phyloP scores from a whole-genome alignment of 257 asterid species.

The Solanum peruvianum region DNA sequence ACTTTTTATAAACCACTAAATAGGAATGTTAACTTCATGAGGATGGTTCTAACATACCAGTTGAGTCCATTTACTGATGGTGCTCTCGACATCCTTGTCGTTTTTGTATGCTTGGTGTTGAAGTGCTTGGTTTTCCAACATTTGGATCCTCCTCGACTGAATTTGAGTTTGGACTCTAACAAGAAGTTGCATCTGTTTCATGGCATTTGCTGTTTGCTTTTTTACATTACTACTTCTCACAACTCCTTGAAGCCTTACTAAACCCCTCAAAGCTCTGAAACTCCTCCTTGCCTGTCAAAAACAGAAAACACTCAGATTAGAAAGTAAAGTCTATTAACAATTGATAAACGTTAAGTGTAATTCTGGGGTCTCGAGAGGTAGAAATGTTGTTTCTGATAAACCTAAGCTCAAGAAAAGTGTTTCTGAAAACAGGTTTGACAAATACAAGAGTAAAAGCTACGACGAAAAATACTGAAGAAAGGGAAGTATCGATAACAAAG shows the following conservation, averaged over 20 bases:
- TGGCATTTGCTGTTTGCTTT: conserved; percentile 70
- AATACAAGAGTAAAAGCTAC: background rate
- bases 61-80: conserved; percentile 60
- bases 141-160: conserved; percentile 74
- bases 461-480: background rate
- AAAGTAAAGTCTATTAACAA: background rate
- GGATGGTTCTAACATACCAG: conserved; percentile 25
- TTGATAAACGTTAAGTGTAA: background rate
- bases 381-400: background rate
- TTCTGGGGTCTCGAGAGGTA: background rate
- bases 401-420: background rate
- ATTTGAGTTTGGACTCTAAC: conserved; percentile 83
- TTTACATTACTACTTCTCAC: conserved; percentile 64
- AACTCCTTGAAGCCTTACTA: conserved; percentile 93
- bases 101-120: conserved; percentile 27
- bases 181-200: conserved; percentile 93
- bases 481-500: background rate
- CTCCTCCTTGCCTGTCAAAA: conserved; percentile 61
- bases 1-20: background rate
- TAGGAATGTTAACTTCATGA: background rate
- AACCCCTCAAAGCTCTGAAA: conserved; percentile 73
- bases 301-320: background rate
- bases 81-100: conserved; percentile 53
- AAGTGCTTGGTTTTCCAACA: conserved; percentile 58
- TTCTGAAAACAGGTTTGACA: background rate